Base-by-base conservation (phyloP, 2,329 filamentous ascomycete genomes). In the Paraphoma chrysanthemicola region DNA sequence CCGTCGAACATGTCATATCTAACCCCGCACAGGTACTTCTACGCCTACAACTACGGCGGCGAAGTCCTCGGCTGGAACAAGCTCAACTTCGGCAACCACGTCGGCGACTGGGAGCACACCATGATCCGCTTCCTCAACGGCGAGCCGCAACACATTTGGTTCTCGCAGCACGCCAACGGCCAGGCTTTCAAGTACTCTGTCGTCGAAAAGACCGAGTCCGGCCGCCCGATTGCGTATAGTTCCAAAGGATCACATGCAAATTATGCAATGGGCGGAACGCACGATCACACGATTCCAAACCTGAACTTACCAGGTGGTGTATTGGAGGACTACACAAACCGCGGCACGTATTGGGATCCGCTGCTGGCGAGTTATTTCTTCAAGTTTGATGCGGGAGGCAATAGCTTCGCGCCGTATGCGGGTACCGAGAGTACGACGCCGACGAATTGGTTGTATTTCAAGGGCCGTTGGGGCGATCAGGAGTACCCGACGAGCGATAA, bases 71-170 rank as follows among this genome's bases (percentile, higher is more conserved):
- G 76, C 1, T 56, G 64, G 44, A 60, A 57, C 2, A 42, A 58
- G 2, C 62, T 82, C 54, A 78, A 84, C 62, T 82, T 85, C 44
- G 81, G 79, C 10, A 82, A 88, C 68, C 88, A 90, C 69, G 83
- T 90, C 30, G 88, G 87, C 8, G 86, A 88, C 67, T 88, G 85
- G 86, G 87, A 89, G 68, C 86, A 89, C 70, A 87, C 84, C 52
- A 88, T 88, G 86, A 79, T 90, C 31, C 86, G 88, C 10, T 90
- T 90, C 72, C 49, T 78, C 14, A 78, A 87, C 51, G 84, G 84
- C 9, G 59, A 66, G 1, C 88, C 88, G 0, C 72, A 81, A 58
- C 78, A 80, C 1, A 70, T 90, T 11, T 90, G 86, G 85, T 89
- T 82, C 67, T 85, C 82, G 50, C 87, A 90, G 67, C 88, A 90